phyloP scores from a whole-genome alignment of 2,329 filamentous ascomycete genomes.

The Aspergillus pseudoterreus region DNA sequence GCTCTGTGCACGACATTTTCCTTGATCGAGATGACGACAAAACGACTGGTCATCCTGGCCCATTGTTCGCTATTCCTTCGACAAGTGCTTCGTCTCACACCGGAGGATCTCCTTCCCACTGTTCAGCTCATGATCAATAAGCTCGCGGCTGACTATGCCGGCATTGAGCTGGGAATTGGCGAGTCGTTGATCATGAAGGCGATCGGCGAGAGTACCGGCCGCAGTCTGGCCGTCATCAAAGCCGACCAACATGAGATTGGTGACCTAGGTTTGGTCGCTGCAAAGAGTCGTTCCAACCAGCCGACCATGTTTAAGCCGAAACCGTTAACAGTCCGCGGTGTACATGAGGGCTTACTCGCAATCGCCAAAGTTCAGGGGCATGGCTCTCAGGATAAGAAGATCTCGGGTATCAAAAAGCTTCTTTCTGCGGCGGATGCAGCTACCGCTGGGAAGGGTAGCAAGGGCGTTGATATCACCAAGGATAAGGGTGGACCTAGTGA shows the following conservation, averaged over 20 bases:
- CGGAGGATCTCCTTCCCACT: constrained; percentile 79
- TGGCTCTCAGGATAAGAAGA: constrained; percentile 84
- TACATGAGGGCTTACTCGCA: constrained; percentile 80
- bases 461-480: constrained; percentile 74
- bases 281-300: constrained; percentile 92
- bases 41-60: constrained; percentile 80
- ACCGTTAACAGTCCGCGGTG: constrained; percentile 76
- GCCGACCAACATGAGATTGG: constrained; percentile 94
- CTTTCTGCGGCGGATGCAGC: constrained; percentile 83
- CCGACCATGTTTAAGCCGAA: constrained; percentile 99
- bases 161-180: constrained; percentile 95
- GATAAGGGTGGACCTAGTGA: constrained; percentile 93
- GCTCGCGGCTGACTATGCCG: constrained; percentile 91
- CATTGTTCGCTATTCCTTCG: constrained; percentile 87
- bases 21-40: constrained; percentile 89
- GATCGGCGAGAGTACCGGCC: constrained; percentile 89
- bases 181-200: constrained; percentile 99
- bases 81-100: constrained; percentile 89
- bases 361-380: constrained; percentile 85
- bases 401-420: constrained; percentile 92
- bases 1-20: constrained; percentile 94
- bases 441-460: constrained; percentile 61
- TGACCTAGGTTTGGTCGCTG: constrained; percentile 87
- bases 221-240: constrained; percentile 85
- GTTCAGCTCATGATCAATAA: constrained; percentile 98